Base-by-base conservation (phyloP, 805 yeast genomes). In the Candida multigemmis region DNA sequence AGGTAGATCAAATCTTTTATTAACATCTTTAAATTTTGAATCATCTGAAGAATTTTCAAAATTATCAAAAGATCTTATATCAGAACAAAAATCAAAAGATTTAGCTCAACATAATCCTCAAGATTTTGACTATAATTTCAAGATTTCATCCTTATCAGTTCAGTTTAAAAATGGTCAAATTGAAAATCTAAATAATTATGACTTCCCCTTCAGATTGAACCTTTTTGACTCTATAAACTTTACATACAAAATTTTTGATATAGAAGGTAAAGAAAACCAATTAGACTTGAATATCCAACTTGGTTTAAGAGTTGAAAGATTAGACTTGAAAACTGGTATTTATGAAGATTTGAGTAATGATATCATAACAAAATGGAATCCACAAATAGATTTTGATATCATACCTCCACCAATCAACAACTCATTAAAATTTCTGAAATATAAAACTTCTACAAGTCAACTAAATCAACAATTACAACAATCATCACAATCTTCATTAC, bases 21-120 rank as follows among this genome's bases (percentile, higher is more conserved):
- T 71, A n/a, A 60, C 73, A 1, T 63, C 71, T 1, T 43, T 71
- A 23, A 69, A 63, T 28, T 44, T 71, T 7, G 74, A 68, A 31
- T 50, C 63, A 2, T 57, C 74, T 1, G 67, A 63, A 3, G 62
- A 48, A 18, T 44, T 69, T 10, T 44, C 40, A 22, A 36, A 34
- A 8, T 27, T 31, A 7, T 25, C 30, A 10, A 17, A 24, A 7
- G 8, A 24, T 25, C 34, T 36, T 12, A 19, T 21, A 14, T 17
- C 19, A 12, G 32, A 31, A n/a, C n/a, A n/a, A n/a, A n/a, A n/a
- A n/a, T n/a, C n/a, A n/a, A n/a, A n/a, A n/a, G n/a, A n/a, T n/a
- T n/a, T n/a, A n/a, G n/a, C n/a, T n/a, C n/a, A n/a, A n/a, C n/a
- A n/a, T n/a, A n/a, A n/a, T n/a, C n/a, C n/a, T n/a, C n/a, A n/a